Evolutionary conservation across 2,329 filamentous ascomycete species (phyloP).

Genomic region (Alternaria arborescens): DNA sequence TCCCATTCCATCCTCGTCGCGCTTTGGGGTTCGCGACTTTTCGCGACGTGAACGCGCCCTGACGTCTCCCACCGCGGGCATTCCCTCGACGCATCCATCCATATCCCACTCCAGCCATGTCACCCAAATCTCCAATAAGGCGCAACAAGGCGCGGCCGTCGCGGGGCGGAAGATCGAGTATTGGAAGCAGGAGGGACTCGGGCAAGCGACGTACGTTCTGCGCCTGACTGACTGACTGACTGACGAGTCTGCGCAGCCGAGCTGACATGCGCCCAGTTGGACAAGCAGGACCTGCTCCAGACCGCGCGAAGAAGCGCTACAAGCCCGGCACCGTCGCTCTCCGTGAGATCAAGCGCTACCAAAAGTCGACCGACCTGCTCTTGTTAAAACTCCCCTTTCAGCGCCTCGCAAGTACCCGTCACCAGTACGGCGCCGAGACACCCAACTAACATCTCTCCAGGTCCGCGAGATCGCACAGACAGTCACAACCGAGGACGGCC

Average conservation of each 20-base stretch:
- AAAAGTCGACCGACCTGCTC: conserved; percentile 95
- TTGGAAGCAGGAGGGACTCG: conserved; percentile 28
- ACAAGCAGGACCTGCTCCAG: conserved; percentile 45
- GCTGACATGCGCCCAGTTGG: conserved; percentile 32
- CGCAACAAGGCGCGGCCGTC: conserved; percentile 46
- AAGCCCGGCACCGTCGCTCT: conserved; percentile 85
- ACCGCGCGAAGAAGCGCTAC: conserved; percentile 52
- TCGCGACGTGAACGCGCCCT: conserved; percentile 6
- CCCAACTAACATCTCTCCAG: conserved; percentile 69
- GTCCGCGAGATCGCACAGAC: conserved; percentile 71
- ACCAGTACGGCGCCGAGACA: background rate
- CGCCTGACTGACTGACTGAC: background rate
- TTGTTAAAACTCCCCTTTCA: conserved; percentile 98
- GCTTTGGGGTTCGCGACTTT: conserved; percentile 15
- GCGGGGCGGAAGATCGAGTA: conserved; percentile 37
- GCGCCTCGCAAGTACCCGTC: conserved; percentile 69
- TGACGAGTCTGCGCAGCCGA: background rate
- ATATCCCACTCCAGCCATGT: conserved; percentile 11
- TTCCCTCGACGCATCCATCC: background rate
- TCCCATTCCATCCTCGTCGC: conserved; percentile 14
- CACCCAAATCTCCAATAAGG: conserved; percentile 37
- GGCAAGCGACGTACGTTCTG: conserved; percentile 32
- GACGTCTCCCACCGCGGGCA: background rate
- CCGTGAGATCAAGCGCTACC: conserved; percentile 97
- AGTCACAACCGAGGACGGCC: conserved; percentile 75